Evolutionary conservation across 1,139 yeast genomes (phyloP).

Genomic region (Debaryomycetaceae sp.): DNA sequence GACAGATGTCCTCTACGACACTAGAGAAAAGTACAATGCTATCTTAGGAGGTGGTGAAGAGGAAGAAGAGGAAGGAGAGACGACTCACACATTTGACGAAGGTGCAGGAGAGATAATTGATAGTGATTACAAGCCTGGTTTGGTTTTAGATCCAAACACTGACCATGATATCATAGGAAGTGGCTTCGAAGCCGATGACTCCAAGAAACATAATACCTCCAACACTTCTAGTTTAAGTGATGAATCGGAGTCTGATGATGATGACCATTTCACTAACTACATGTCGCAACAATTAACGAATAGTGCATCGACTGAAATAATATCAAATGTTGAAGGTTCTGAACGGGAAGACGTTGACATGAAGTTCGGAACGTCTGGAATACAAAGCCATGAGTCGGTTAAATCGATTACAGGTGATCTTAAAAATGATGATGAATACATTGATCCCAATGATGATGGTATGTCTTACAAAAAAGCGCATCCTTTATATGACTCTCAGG

Average conservation of each 20-base stretch:
- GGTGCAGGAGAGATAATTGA: constrained; percentile 48
- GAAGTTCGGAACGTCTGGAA: constrained; percentile 5
- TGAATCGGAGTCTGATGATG: constrained; percentile 30
- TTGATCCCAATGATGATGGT: constrained; percentile 82
- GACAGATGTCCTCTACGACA: constrained; percentile 76
- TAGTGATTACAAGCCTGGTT: constrained; percentile 31
- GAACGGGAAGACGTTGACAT: constrained; percentile 47
- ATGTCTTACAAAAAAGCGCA: constrained; percentile 65
- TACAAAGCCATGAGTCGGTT: constrained; percentile 6
- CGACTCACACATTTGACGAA: constrained; percentile 49
- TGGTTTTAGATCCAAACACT: constrained; percentile 32
- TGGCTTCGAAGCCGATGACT: constrained; percentile 27
- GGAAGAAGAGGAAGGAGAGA: constrained; percentile 35
- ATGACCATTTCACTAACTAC: constrained; percentile 62
- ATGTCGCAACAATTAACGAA: constrained; percentile 78
- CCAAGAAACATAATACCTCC: constrained; percentile 7
- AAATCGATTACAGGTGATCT: constrained; percentile 8
- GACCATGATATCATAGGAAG: constrained; percentile 30
- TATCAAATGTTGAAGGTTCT: constrained; percentile 38
- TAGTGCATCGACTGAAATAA: constrained; percentile 56
- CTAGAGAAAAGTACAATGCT: constrained; percentile 94
- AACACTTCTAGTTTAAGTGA: constrained; percentile 15
- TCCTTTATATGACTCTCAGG: constrained; percentile 52
- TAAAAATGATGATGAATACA: constrained; percentile 41
- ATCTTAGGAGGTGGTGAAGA: constrained; percentile 74